These are phyloP conservation scores for Pezicula radicicola DNA, from an alignment of 2,329 filamentous ascomycete genomes.

Conservation along the genomic window DNA sequence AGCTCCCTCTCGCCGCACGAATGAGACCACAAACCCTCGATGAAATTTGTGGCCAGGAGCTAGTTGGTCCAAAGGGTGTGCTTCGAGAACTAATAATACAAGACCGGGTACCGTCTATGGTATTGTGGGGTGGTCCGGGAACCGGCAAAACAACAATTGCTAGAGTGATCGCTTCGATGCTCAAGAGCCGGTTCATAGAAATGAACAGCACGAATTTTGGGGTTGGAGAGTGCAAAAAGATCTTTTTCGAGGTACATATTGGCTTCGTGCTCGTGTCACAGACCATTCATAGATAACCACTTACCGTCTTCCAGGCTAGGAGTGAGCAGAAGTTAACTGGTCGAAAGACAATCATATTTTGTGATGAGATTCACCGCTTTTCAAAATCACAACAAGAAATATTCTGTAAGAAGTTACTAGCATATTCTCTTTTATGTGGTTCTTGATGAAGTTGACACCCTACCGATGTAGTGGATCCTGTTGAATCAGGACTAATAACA, in stretches of 20 bases:
- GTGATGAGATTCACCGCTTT: conserved; percentile 69
- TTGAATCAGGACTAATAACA: conserved; percentile 86
- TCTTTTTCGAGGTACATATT: no score
- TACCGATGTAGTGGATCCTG: no score
- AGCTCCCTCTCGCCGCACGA: conserved; percentile 84
- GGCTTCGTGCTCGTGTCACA: no score
- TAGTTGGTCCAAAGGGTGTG: conserved; percentile 80
- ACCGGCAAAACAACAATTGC: conserved; percentile 92
- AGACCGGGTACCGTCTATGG: conserved; percentile 88
- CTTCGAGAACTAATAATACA: conserved; percentile 82
- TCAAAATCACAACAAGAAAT: conserved; percentile 89
- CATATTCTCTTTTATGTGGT: no score
- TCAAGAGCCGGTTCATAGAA: conserved; percentile 85
- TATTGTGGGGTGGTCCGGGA: conserved; percentile 82
- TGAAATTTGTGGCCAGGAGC: conserved; percentile 85
- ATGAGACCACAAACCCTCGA: conserved; percentile 86
- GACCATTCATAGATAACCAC: no score
- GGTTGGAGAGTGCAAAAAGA: conserved; percentile 86
- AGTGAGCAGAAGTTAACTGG: conserved; percentile 79
- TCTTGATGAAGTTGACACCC: no score
- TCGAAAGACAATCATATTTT: conserved; percentile 92
- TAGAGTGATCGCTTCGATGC: conserved; percentile 78
- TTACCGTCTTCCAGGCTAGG: no score
- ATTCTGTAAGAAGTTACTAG: no score
- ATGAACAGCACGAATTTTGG: conserved; percentile 91